Percentiles rank a stretch among this genome's conserved stretches.
Evolutionary conservation across 1,139 yeast genomes (phyloP).

Genomic region (Kurtzmaniella quercitrusa): DNA sequence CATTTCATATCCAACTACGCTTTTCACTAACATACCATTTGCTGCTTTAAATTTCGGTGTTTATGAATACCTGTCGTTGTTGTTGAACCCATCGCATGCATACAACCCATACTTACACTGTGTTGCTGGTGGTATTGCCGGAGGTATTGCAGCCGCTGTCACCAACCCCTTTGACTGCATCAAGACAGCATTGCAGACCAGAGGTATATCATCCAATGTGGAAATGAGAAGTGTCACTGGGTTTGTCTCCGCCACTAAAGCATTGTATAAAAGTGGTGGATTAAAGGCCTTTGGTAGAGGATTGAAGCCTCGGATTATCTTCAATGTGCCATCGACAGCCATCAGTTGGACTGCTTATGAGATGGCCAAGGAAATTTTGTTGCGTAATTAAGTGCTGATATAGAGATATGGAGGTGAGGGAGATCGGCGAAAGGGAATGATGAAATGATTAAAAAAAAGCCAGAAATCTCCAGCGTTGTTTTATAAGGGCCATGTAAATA

Average conservation of each 20-base stretch:
- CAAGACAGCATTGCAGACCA: constrained; percentile 85
- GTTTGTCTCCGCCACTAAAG: constrained; percentile 66
- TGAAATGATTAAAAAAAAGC: not conserved
- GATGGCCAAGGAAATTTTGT: constrained; percentile 80
- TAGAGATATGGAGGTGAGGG: constrained; percentile 8
- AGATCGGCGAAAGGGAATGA: not conserved
- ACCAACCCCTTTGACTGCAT: constrained; percentile 96
- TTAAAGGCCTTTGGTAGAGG: constrained; percentile 75
- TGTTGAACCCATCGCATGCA: constrained; percentile 70
- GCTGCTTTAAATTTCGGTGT: constrained; percentile 93
- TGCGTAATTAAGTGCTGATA: constrained; percentile 13
- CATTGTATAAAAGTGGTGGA: constrained; percentile 67
- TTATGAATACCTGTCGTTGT: constrained; percentile 76
- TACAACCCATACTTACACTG: constrained; percentile 94
- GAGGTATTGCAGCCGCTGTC: constrained; percentile 93
- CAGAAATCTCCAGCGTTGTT: not conserved
- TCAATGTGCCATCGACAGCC: constrained; percentile 95
- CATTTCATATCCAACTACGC: constrained; percentile 91
- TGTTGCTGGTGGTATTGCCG: constrained; percentile 91
- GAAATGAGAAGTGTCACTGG: constrained; percentile 61
- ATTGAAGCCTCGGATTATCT: constrained; percentile 83
- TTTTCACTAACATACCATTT: constrained; percentile 90
- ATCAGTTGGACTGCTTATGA: constrained; percentile 98
- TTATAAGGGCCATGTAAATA: not conserved
- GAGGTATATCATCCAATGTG: constrained; percentile 50